These are phyloP conservation scores for Colletotrichum magnum DNA, from an alignment of 2,329 filamentous ascomycete genomes.

Conservation along the genomic window DNA sequence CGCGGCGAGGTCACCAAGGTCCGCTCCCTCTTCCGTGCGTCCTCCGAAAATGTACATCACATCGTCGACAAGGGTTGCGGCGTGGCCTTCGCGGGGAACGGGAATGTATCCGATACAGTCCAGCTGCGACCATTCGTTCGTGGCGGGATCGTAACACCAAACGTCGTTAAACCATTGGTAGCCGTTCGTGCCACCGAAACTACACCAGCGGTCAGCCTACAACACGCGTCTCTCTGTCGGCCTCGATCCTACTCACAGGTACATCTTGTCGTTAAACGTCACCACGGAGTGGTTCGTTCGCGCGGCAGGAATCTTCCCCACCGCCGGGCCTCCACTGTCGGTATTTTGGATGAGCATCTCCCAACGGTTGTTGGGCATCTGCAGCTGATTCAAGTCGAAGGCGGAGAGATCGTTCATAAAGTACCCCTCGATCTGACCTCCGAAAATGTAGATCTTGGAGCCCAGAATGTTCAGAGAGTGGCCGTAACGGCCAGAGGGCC, in stretches of 20 bases:
- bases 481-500: slow-evolving; percentile 92
- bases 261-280: slow-evolving; percentile 93
- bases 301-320: slow-evolving; percentile 81
- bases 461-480: slow-evolving; percentile 97
- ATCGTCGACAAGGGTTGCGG: slow-evolving; percentile 92
- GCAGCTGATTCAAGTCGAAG: slow-evolving; percentile 95
- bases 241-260: slow-evolving; percentile 74
- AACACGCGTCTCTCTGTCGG: background rate
- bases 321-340: slow-evolving; percentile 70
- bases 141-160: slow-evolving; percentile 91
- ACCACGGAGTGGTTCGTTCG: slow-evolving; percentile 96
- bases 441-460: slow-evolving; percentile 97
- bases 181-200: slow-evolving; percentile 98
- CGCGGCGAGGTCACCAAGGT: slow-evolving; percentile 93
- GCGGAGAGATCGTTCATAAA: slow-evolving; percentile 98
- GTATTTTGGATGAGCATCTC: slow-evolving; percentile 88
- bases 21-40: slow-evolving; percentile 91
- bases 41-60: slow-evolving; percentile 99
- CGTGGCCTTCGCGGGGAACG: slow-evolving; percentile 92
- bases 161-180: slow-evolving; percentile 99
- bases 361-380: slow-evolving; percentile 93
- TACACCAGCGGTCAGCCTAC: slow-evolving; percentile 52
- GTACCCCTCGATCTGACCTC: slow-evolving; percentile 95
- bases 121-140: slow-evolving; percentile 87
- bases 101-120: slow-evolving; percentile 99